Percentiles rank a stretch among this genome's conserved stretches.
These are phyloP conservation scores for Steccherinum ochraceum DNA, from an alignment of 768 basidiomycete genomes.

Conservation along the genomic window DNA sequence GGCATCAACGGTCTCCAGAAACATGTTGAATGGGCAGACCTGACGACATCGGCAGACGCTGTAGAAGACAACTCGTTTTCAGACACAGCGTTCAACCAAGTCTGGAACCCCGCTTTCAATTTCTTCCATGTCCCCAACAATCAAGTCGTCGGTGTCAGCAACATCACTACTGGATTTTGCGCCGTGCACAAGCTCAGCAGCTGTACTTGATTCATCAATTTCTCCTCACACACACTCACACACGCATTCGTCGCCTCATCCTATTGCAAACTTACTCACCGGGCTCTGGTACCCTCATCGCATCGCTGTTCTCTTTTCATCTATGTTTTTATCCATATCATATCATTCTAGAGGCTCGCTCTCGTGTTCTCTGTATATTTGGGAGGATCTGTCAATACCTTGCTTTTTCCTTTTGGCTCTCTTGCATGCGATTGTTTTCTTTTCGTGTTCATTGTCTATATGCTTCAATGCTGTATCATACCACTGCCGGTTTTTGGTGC, in stretches of 20 bases:
- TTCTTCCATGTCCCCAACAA: conserved; percentile 21
- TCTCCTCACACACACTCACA: conserved; percentile 1
- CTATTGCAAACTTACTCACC: too few relatives aligned
- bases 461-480: background rate
- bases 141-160: conserved; percentile 27
- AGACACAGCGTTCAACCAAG: conserved; percentile 37
- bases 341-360: background rate
- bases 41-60: conserved; percentile 40
- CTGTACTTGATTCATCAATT: conserved; percentile 10
- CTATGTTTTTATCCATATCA: background rate
- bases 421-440: too few relatives aligned
- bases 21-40: conserved; percentile 45
- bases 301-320: background rate
- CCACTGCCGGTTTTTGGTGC: background rate
- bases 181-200: conserved; percentile 15
- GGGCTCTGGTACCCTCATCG: too few relatives aligned
- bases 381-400: background rate
- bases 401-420: background rate
- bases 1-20: conserved; percentile 35
- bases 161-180: conserved; percentile 40
- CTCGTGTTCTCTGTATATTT: background rate
- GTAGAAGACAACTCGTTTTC: conserved; percentile 44
- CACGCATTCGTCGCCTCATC: too few relatives aligned
- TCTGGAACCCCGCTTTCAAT: conserved; percentile 41
- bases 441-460: background rate